phyloP scores from a whole-genome alignment of 164 flowering plant species.

The Dillenia turbinata region DNA sequence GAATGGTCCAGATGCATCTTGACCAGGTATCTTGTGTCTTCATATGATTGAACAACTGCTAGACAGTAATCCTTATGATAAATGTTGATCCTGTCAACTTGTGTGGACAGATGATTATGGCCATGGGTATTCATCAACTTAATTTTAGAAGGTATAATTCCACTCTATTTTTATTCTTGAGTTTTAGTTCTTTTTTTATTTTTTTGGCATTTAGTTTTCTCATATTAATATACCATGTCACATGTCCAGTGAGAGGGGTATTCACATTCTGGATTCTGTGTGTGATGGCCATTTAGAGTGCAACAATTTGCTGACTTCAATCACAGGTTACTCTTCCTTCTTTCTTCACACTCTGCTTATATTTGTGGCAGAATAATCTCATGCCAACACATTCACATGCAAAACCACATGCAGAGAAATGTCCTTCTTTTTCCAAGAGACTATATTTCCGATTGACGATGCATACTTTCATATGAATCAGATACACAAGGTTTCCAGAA shows the following conservation, averaged over 20 bases:
- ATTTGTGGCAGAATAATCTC: no score
- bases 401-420: no score
- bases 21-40: constrained; percentile 54
- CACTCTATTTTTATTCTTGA: constrained; percentile 1
- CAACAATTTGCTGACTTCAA: constrained; percentile 49
- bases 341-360: constrained; percentile 4
- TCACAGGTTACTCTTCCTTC: constrained; percentile 60
- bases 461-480: no score
- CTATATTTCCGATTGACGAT: no score
- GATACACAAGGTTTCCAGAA: no score
- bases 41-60: neutral
- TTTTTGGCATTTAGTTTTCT: constrained; percentile 1
- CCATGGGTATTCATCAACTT: constrained; percentile 84
- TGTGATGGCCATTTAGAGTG: constrained; percentile 74
- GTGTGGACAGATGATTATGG: constrained; percentile 54
- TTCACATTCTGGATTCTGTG: constrained; percentile 55
- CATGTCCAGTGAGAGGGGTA: constrained; percentile 51
- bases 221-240: neutral
- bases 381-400: no score
- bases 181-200: constrained; percentile 2
- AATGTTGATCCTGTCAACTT: constrained; percentile 7
- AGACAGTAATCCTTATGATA: constrained; percentile 6
- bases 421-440: no score
- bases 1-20: constrained; percentile 71
- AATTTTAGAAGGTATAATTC: constrained; percentile 76